Evolutionary conservation across 2,329 filamentous ascomycete genomes (phyloP), one percentile per base, ranked within the genome.

Genomic region (Aureobasidium zeae): DNA sequence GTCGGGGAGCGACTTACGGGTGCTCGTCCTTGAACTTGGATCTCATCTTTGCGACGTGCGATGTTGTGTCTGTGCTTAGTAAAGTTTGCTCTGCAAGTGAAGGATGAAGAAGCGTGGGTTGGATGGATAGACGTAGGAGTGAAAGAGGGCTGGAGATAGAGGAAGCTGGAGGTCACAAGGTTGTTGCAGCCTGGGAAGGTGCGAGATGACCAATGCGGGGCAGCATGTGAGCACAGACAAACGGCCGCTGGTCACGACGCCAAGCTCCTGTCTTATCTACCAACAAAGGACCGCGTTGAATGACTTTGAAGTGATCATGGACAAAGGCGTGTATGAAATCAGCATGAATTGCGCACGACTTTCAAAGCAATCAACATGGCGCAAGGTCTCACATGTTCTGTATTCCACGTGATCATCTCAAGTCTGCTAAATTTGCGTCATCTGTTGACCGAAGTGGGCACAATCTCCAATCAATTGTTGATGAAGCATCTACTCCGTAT

Each of bases 21-120:
- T 96, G 91, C 79, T 96, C 91, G 81, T 98, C 91, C 87, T 98
- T 98, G 71, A 98, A 98, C 80, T 96, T 96, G 76, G 86, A 94
- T 65, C 88, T 84, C 87, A 95, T 95, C 55, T 62, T 86, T 74
- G 62, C 62, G 63, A 64, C 63, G 11, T 41, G 33, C 24, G 15
- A 19, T 43, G 42, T 25, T 35, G 25, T 30, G 15, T 16, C 26
- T 43, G 35, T 46, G 22, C 33, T 44, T 35, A 30, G n/a, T n/a
- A n/a, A n/a, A n/a, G n/a, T n/a, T n/a, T n/a, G n/a, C n/a, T n/a
- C n/a, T n/a, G n/a, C n/a, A n/a, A n/a, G n/a, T n/a, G n/a, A n/a
- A n/a, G n/a, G 6, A 15, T 42, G 25, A 10, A 15, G 38, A 19
- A 10, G 22, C 4, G 38, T 32, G n/a, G 19, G 8, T 22, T 16